Conservation (phyloP, 129 eudicot species). For the Smallanthus sonchifolius region DNA sequence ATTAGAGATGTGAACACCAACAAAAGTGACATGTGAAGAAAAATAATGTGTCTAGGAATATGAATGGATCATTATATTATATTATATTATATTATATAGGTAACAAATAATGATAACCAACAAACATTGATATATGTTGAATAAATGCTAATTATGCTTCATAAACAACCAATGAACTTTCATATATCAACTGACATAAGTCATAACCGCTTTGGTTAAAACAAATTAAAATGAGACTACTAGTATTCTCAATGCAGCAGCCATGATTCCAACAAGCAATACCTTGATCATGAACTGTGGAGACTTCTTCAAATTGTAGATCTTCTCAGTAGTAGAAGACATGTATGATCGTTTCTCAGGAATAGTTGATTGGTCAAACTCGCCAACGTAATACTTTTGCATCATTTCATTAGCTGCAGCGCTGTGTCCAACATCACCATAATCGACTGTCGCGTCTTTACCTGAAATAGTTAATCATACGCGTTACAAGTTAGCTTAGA, state of each 20-base stretch:
- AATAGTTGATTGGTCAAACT: not conserved
- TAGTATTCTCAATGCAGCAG: not conserved
- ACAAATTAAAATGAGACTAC: not conserved
- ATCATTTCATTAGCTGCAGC: not conserved
- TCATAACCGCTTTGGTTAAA: not conserved
- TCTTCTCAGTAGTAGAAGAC: not conserved
- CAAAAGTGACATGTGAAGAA: not conserved
- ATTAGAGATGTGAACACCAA: not conserved
- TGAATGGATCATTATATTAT: not conserved
- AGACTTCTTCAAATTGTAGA: constrained; percentile 8
- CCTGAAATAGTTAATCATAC: not conserved
- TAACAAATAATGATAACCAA: not conserved
- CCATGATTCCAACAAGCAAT: constrained; percentile 3
- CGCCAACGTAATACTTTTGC: not conserved
- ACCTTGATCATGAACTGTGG: constrained; percentile 7
- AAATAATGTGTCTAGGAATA: not conserved
- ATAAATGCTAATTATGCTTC: not conserved
- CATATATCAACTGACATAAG: not conserved
- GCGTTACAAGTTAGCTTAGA: not conserved
- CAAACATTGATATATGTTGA: not conserved
- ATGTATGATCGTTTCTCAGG: not conserved
- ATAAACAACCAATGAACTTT: not conserved
- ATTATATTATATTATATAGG: not conserved
- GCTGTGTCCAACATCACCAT: constrained; percentile 1
- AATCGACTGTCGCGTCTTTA: constrained; percentile 1